These are phyloP conservation scores for Brassica incana DNA, from an alignment of 345 rosid genomes.

Conservation along the genomic window DNA sequence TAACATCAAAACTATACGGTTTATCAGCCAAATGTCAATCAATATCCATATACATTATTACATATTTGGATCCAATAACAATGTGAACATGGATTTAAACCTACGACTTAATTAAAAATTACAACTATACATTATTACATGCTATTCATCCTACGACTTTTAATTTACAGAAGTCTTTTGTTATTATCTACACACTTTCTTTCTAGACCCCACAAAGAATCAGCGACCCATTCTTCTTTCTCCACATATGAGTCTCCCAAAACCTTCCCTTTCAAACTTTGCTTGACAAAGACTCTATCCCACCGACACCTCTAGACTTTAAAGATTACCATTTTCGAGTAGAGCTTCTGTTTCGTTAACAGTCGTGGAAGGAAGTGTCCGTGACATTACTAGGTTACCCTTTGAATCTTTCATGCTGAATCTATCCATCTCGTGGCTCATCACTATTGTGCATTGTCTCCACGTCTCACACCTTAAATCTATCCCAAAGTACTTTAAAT, in stretches of 20 bases:
- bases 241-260: slow-evolving; percentile 5
- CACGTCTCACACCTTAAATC: slow-evolving; percentile 52
- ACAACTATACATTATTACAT: neutral
- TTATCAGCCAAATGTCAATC: neutral
- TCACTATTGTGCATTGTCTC: slow-evolving; percentile 72
- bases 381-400: slow-evolving; percentile 68
- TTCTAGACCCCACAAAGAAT: neutral
- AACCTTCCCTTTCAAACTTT: neutral
- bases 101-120: slow-evolving; percentile 4
- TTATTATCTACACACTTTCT: slow-evolving; percentile 4
- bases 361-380: slow-evolving; percentile 28
- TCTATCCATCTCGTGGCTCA: slow-evolving; percentile 43
- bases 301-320: slow-evolving; percentile 2
- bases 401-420: slow-evolving; percentile 54
- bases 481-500: slow-evolving; percentile 72
- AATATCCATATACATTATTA: neutral
- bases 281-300: neutral
- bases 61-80: neutral
- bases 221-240: slow-evolving; percentile 2
- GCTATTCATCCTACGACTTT: neutral
- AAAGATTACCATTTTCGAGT: neutral
- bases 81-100: slow-evolving; percentile 3
- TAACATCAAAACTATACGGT: neutral
- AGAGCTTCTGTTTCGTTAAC: slow-evolving; percentile 38
- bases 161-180: slow-evolving; percentile 5